Percentiles rank a stretch among this genome's conserved stretches.
phyloP scores from a whole-genome alignment of 495 filamentous ascomycete species.

The Penicillium ucsense region DNA sequence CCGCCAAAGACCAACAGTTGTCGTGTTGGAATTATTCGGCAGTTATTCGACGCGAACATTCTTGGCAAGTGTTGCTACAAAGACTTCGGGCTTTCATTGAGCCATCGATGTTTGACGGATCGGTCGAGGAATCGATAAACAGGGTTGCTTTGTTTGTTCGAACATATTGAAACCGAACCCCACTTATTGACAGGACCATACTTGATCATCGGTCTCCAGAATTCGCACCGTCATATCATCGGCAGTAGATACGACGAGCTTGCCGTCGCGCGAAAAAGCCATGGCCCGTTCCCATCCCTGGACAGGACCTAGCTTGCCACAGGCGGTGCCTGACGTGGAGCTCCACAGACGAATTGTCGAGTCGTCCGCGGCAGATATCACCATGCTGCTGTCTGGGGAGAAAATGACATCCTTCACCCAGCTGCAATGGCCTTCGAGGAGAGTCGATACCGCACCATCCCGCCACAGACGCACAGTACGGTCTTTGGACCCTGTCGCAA shows the following conservation, averaged over 20 bases:
- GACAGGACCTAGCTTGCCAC: background rate
- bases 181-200: background rate
- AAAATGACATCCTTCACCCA: conserved; percentile 3
- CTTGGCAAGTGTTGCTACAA: too few relatives aligned
- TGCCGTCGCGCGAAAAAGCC: conserved; percentile 1
- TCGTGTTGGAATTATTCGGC: too few relatives aligned
- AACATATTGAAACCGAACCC: too few relatives aligned
- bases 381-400: background rate
- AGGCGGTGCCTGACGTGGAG: background rate
- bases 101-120: too few relatives aligned
- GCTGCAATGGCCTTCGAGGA: conserved; percentile 1
- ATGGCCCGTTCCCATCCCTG: background rate
- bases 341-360: background rate
- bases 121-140: too few relatives aligned
- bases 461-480: conserved; percentile 1
- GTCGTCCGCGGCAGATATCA: background rate
- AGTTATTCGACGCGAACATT: too few relatives aligned
- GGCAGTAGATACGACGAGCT: background rate
- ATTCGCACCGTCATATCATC: conserved; percentile 3
- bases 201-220: background rate
- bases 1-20: too few relatives aligned
- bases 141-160: too few relatives aligned
- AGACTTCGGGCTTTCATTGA: too few relatives aligned
- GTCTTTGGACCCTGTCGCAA: background rate
- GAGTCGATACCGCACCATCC: background rate